Percentiles rank a stretch among this genome's conserved stretches.
These are phyloP conservation scores for Akanthomyces muscarius DNA, from an alignment of 2,329 filamentous ascomycete species.

Conservation along the genomic window DNA sequence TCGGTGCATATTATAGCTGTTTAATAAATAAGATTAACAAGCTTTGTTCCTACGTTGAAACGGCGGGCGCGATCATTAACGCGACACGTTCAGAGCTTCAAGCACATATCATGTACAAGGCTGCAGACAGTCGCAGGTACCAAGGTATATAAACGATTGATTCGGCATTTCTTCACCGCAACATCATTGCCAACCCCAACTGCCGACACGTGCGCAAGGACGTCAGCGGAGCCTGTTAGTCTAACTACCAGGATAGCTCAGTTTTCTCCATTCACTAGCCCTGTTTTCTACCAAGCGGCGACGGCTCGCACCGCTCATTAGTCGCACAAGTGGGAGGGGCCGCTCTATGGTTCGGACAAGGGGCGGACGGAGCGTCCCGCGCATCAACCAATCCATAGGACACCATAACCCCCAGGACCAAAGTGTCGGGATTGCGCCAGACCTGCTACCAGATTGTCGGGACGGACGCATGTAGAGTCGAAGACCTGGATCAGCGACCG, in stretches of 20 bases:
- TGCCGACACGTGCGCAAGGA: conserved; percentile 14
- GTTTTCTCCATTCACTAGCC: conserved; percentile 15
- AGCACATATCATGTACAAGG: not conserved
- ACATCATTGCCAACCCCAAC: not conserved
- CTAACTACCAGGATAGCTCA: conserved; percentile 7
- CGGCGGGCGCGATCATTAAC: not conserved
- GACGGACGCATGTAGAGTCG: not conserved
- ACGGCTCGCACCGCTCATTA: conserved; percentile 20
- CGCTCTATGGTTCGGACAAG: conserved; percentile 18
- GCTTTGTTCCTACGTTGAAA: not conserved
- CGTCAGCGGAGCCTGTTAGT: conserved; percentile 12
- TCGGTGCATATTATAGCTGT: not conserved
- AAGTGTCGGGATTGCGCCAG: conserved; percentile 15
- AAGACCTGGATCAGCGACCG: conserved; percentile 8
- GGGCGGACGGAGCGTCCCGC: conserved; percentile 18
- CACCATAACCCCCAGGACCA: conserved; percentile 9
- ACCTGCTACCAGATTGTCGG: conserved; percentile 12
- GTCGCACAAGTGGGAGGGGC: conserved; percentile 17
- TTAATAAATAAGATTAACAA: conserved; percentile 3
- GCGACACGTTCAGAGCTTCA: not conserved
- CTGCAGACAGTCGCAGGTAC: not conserved
- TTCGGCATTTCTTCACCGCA: conserved; percentile 9
- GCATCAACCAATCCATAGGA: conserved; percentile 16
- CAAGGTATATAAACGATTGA: conserved; percentile 2
- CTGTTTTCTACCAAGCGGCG: conserved; percentile 12